These are phyloP conservation scores for Aspergillus sergii DNA, from an alignment of 2,329 filamentous ascomycete species.

Conservation along the genomic window DNA sequence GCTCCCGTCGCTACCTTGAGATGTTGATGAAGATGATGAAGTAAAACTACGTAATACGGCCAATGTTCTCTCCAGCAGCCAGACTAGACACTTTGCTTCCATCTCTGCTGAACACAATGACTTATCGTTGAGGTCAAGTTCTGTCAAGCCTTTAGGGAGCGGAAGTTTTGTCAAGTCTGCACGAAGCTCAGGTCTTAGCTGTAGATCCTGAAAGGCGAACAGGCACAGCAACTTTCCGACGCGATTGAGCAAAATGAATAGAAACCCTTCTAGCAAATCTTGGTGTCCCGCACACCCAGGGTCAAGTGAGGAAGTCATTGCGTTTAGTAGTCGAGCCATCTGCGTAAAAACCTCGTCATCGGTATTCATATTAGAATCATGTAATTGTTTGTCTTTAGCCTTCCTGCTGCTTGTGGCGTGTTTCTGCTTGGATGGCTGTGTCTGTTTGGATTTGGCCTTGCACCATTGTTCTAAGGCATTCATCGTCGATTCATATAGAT, in stretches of 20 bases:
- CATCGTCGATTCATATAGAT: conserved; percentile 35
- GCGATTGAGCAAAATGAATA: conserved; percentile 41
- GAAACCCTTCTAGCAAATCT: conserved; percentile 45
- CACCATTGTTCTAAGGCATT: conserved; percentile 30
- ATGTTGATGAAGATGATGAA: background rate
- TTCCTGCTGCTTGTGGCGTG: conserved; percentile 7
- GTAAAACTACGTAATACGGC: conserved; percentile 25
- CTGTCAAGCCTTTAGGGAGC: conserved; percentile 35
- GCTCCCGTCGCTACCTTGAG: background rate
- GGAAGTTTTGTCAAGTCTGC: conserved; percentile 27
- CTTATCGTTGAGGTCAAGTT: conserved; percentile 24
- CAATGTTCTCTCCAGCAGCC: conserved; percentile 35
- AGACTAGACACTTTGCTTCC: conserved; percentile 41
- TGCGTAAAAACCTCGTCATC: conserved; percentile 22
- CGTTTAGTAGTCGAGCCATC: conserved; percentile 30
- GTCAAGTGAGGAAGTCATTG: conserved; percentile 36
- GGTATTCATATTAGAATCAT: background rate
- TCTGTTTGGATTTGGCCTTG: conserved; percentile 17
- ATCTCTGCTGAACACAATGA: conserved; percentile 30
- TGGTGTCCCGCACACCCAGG: conserved; percentile 27
- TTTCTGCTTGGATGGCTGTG: conserved; percentile 18
- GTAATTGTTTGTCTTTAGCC: conserved; percentile 8
- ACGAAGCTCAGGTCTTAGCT: conserved; percentile 28
- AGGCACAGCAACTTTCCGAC: conserved; percentile 44
- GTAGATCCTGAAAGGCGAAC: conserved; percentile 41